Base-by-base conservation (phyloP, 768 basidiomycete species). In the Xerocomellus dryophilus region DNA sequence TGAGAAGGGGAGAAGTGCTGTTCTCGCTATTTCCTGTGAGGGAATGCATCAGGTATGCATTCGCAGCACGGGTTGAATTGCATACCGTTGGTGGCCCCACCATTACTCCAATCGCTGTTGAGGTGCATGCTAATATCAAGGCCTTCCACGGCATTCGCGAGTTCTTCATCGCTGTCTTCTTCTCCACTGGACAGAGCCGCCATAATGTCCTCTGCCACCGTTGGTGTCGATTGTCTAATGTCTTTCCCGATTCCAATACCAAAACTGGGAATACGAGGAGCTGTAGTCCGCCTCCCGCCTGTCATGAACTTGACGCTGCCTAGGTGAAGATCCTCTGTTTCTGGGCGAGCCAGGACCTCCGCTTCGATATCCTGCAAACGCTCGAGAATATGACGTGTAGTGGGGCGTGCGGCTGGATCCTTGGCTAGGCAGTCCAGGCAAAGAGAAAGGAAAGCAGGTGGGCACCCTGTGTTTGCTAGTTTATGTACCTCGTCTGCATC, bases 241-340 rank as follows among this genome's bases (percentile, higher is more conserved):
- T 82, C 78, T 63, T 81, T 81, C 4, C 80, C 85, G 15, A 88
- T 73, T 18, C 84, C 88, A 72, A 83, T 73, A 0, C 89, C 89
- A 65, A 94, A 94, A 71, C 90, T 93, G 1, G 91, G 91, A 55
- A 94, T 94, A 15, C 92, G 78, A n/a, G 85, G 88, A 1, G 75
- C 82, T 0, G 40, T 71, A 8, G 83, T 80, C 17, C 86, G 78
- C 68, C 81, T 86, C 4, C 77, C 76, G 10, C 82, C 82, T 1
- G 84, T 81, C 76, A 95, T 81, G 55, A 96, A 87, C 61, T 85
- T 88, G 72, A 97, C 76, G 55, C 89, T 93, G 7, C 93, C 93
- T 32, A 95, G 80, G 70, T 94, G 89, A 41, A 83, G 76, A 56
- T 88, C 85, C 31, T 84, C 83, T 8, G 76, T 77, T 56, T 87